A percentile compares a stretch with the other conserved stretches of the same genome.
phyloP scores from a whole-genome alignment of 2,329 filamentous ascomycete species.

The Aspergillus sp. region DNA sequence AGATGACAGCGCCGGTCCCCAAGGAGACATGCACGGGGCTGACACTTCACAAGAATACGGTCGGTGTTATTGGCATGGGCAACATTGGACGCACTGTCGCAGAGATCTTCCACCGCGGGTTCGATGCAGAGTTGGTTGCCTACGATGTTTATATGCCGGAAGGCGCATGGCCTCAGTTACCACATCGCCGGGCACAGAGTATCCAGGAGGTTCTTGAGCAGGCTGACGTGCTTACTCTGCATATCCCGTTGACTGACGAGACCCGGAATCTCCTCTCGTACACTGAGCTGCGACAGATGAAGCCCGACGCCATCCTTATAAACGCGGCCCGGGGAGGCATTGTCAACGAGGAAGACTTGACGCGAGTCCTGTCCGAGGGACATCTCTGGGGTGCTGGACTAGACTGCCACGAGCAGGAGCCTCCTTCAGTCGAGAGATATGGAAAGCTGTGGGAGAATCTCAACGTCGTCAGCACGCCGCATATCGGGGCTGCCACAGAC shows the following conservation, averaged over 20 bases:
- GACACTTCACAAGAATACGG: conserved; percentile 33
- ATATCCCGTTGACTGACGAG: conserved; percentile 37
- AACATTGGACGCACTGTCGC: conserved; percentile 41
- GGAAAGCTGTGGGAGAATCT: conserved; percentile 32
- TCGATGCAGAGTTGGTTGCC: conserved; percentile 35
- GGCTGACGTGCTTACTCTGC: conserved; percentile 39
- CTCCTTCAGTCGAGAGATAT: conserved; percentile 37
- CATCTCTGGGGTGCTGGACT: conserved; percentile 43
- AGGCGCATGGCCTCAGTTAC: conserved; percentile 35
- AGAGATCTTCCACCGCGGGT: conserved; percentile 38
- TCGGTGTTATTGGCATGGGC: conserved; percentile 44
- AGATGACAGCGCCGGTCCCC: conserved; percentile 24
- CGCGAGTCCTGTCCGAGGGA: conserved; percentile 31
- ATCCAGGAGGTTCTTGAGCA: conserved; percentile 33
- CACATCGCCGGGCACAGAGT: conserved; percentile 29
- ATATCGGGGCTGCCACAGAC: conserved; percentile 48
- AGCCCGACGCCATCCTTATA: conserved; percentile 40
- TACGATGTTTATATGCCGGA: conserved; percentile 38
- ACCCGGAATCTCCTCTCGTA: conserved; percentile 36
- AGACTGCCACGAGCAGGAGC: conserved; percentile 44
- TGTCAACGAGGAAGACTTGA: conserved; percentile 39
- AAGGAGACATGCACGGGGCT: conserved; percentile 47
- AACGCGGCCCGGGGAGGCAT: conserved; percentile 45
- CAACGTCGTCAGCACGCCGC: conserved; percentile 46
- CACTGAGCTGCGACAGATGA: conserved; percentile 36